Evolutionary conservation across 2,329 filamentous ascomycete species (phyloP), one percentile per base, ranked within the genome.

Genomic region (Calonectria pseudoturangicola): DNA sequence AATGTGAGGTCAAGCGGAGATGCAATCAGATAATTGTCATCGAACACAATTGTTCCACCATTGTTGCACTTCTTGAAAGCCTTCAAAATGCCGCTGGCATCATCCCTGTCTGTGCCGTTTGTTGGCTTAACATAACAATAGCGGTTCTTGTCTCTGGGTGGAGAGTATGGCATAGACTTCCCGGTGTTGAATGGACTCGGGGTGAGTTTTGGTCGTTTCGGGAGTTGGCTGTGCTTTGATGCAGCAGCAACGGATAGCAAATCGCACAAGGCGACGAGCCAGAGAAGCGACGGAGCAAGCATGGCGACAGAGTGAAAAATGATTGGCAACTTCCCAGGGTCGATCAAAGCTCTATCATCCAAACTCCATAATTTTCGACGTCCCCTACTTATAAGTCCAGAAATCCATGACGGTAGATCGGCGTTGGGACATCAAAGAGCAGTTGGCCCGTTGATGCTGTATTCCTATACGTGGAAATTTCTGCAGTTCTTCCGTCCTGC

Each of bases 1-100:
- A 92, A 93, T 0, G 90, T 93, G 76, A 94, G 82, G 76, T 94
- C 90, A 41, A 94, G 80, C 0, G 92, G 90, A 0, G 90, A 93
- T 16, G 88, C 91, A 73, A 94, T 88, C 2, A 87, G 89, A 79
- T 93, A 94, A 4, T 85, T 86, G 70, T 86, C 84, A 36, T 89
- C 88, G 21, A 93, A 89, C 2, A 93, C 85, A 6, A 93, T 88
- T 15, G 89, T 89, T 9, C 92, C 92, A 13, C 91, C 91, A 72
- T 91, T 83, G 77, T 93, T 93, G 82, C 92, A 93, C 33, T 80
- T 76, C 50, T 80, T 74, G 62, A 80, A 80, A 0, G 78, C 77
- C 39, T 76, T 74, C 1, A 79, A 21, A 13, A 80, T 80, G 1
- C 62, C 33, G 9, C 66, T 36, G 7, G 74, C 77, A n/a, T 79